Evolutionary conservation across 768 basidiomycete genomes (phyloP).

Genomic region (Trametes cinnabarina): DNA sequence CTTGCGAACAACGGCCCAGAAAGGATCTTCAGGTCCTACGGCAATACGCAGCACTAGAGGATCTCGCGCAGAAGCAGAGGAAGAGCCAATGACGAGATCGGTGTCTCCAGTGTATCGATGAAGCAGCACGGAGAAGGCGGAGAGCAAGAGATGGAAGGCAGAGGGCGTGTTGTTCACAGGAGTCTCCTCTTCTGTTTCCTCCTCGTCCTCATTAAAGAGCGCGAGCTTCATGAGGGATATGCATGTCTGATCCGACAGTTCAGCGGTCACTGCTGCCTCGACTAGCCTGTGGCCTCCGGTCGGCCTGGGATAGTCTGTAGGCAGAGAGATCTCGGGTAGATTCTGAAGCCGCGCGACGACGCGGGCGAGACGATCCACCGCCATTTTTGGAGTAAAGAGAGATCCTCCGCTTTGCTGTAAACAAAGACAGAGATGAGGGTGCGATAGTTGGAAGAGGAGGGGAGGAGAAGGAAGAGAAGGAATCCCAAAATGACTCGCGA

Average conservation of each 20-base stretch:
- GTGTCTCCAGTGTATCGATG: slow-evolving; percentile 96
- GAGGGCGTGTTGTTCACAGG: slow-evolving; percentile 52
- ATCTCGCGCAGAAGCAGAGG: slow-evolving; percentile 68
- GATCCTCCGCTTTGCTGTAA: background rate
- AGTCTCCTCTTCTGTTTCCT: slow-evolving; percentile 42
- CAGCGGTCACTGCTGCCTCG: slow-evolving; percentile 74
- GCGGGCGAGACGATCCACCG: slow-evolving; percentile 39
- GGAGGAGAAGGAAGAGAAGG: background rate
- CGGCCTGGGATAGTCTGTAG: slow-evolving; percentile 93
- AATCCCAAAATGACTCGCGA: slow-evolving; percentile 8
- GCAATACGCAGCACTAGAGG: slow-evolving; percentile 84
- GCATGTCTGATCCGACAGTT: slow-evolving; percentile 72
- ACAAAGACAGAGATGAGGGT: background rate
- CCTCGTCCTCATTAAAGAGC: slow-evolving; percentile 63
- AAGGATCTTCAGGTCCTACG: slow-evolving; percentile 82
- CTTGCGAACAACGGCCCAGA: slow-evolving; percentile 83
- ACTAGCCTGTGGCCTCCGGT: slow-evolving; percentile 71
- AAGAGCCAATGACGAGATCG: slow-evolving; percentile 88
- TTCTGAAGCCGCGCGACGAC: slow-evolving; percentile 69
- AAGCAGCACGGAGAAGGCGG: slow-evolving; percentile 88
- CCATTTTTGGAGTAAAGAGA: slow-evolving; percentile 20
- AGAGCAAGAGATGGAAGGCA: slow-evolving; percentile 85
- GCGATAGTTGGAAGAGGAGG: background rate
- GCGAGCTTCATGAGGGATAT: slow-evolving; percentile 81
- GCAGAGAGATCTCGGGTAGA: slow-evolving; percentile 85